Conservation (phyloP, 169 alveolate genomes). For the Eimeria acervulina region DNA sequence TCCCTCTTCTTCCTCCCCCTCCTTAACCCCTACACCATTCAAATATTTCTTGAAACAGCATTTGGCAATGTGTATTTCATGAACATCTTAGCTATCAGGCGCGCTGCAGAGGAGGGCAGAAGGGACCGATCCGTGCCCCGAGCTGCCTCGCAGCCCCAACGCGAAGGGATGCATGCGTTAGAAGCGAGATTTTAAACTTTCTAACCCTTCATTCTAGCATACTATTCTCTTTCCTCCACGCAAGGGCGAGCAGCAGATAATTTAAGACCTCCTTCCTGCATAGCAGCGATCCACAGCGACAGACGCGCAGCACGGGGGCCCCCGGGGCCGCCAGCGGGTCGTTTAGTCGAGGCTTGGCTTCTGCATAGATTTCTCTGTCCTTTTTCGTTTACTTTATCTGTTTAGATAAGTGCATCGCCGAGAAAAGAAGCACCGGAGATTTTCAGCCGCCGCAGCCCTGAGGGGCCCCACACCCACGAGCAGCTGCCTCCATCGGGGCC, state of each 20-base stretch:
- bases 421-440: not conserved
- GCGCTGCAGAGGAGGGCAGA: too few species aligned
- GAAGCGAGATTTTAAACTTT: not conserved
- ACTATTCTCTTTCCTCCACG: not conserved
- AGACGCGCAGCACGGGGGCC: constrained; percentile 18
- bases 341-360: not conserved
- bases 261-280: not conserved
- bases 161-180: not conserved
- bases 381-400: not conserved
- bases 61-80: not conserved
- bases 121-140: not conserved
- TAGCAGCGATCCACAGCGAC: not conserved
- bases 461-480: constrained; percentile 50
- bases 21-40: not conserved
- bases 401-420: not conserved
- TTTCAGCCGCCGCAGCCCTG: constrained; percentile 19
- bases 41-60: not conserved
- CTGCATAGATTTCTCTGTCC: not conserved
- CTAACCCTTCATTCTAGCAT: not conserved
- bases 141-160: constrained; percentile 61
- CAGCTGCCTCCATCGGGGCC: constrained; percentile 20
- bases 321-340: not conserved
- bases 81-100: not conserved
- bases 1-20: too few species aligned
- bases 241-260: not conserved